phyloP scores from a whole-genome alignment of 2,329 filamentous ascomycete species.

The Blastomyces parvus region DNA sequence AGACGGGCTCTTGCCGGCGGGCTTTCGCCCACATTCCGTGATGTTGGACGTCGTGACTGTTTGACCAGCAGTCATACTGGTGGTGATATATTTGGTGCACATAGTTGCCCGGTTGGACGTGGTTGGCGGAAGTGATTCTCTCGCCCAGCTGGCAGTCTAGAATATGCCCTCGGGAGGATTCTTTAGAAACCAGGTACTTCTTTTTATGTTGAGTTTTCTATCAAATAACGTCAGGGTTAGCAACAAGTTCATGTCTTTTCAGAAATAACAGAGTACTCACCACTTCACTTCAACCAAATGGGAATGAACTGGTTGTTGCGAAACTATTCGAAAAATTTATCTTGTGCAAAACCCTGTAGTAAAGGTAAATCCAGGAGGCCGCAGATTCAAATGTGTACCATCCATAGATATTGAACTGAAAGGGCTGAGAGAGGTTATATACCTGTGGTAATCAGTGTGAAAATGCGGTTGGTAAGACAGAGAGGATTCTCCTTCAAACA shows the following conservation, averaged over 20 bases:
- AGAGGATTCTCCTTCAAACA: not conserved
- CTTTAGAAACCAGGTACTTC: not conserved
- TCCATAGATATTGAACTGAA: not conserved
- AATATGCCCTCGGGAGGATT: not conserved
- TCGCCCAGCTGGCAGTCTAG: no score
- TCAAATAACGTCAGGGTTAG: not conserved
- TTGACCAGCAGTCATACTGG: not conserved
- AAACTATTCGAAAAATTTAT: not conserved
- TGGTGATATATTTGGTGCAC: conserved; percentile 1
- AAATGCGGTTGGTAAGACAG: not conserved
- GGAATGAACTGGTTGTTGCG: not conserved
- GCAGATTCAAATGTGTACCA: not conserved
- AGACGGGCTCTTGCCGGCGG: not conserved
- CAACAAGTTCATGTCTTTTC: not conserved
- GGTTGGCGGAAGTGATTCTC: not conserved
- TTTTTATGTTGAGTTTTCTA: not conserved
- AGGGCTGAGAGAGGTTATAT: not conserved
- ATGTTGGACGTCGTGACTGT: not conserved
- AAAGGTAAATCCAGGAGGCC: not conserved
- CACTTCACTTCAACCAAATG: not conserved
- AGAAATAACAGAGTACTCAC: not conserved
- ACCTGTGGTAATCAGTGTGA: not conserved
- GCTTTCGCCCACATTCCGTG: not conserved
- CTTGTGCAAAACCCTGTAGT: not conserved
- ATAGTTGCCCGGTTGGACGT: not conserved